phyloP scores from a whole-genome alignment of 345 rosid genomes.

The Angophora floribunda region DNA sequence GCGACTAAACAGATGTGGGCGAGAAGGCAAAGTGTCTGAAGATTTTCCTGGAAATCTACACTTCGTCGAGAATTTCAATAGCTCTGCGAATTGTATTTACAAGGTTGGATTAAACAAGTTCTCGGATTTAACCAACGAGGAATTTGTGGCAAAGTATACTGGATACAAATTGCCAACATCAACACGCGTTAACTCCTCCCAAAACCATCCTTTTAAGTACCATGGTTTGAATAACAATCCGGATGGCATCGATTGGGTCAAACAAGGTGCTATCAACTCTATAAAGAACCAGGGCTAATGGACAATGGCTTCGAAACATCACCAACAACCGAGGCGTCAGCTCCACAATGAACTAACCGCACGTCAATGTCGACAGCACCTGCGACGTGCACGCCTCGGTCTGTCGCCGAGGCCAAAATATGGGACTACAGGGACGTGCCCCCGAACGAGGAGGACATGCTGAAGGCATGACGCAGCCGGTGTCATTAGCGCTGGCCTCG shows the following conservation, averaged over 20 bases:
- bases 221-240: constrained; percentile 2
- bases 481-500: no score
- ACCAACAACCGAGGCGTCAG: not conserved
- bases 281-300: constrained; percentile 19
- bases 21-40: no score
- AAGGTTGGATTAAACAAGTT: no score
- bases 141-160: no score
- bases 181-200: not conserved
- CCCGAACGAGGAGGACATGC: not conserved
- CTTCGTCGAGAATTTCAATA: no score
- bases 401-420: not conserved
- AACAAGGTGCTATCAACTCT: not conserved
- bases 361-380: not conserved
- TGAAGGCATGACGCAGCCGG: not conserved
- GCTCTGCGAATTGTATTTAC: no score
- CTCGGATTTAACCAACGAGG: no score
- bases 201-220: constrained; percentile 6
- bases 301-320: not conserved
- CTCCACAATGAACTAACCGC: not conserved
- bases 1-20: no score
- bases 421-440: not conserved
- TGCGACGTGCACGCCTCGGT: not conserved
- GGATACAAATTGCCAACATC: not conserved
- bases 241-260: constrained; percentile 15
- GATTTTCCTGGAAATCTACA: no score